Evolutionary conservation across 139 green algal species (phyloP), one percentile per base, ranked within the genome.

Genomic region (Ulvella scutata): DNA sequence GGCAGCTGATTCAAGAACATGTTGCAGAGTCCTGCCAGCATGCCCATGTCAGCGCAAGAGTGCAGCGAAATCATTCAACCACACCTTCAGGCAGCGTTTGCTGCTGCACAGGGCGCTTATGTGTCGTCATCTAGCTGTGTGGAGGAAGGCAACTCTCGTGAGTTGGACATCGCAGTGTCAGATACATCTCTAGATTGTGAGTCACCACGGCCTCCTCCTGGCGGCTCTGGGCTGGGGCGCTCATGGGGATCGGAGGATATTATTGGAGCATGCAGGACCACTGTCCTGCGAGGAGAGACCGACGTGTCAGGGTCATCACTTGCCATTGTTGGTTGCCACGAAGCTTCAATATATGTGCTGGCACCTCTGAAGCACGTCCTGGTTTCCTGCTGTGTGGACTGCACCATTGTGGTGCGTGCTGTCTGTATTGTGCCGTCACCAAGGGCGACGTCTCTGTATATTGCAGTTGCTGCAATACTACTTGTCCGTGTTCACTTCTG

Each of bases 261-360:
- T 67, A 26, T 67, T 31, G 51, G 51, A 10, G 31, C 51, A 31
- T 67, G 51, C 51, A 67, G 51, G 20, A 67, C 51, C 62, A 96
- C 90, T 4, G 85, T 96, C 21, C 83, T 92, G 60, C 81, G 86
- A 10, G 91, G 92, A 26, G 90, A 94, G 78, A 79, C 79, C n/a
- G 86, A 90, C 62, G 85, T 91, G 43, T 79, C 85, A 61, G 29
- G 62, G 21, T 38, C 31, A 28, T 37, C 72, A 2, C 31, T 87
- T 10, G 82, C 79, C n/a, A 83, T 96, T 21, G 78, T 86, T 4
- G 88, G 94, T 84, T 96, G 92, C 86, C 86, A 93, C 72, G 92
- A 97, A 74, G 83, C 83, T 2, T 78, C 90, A 33, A 83, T 96
- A n/a, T 97, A 97, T 79, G 74, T 84, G 6, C 86, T 97, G 38